Base-by-base conservation (phyloP, 495 filamentous ascomycete genomes). In the Penicillium nucicola region DNA sequence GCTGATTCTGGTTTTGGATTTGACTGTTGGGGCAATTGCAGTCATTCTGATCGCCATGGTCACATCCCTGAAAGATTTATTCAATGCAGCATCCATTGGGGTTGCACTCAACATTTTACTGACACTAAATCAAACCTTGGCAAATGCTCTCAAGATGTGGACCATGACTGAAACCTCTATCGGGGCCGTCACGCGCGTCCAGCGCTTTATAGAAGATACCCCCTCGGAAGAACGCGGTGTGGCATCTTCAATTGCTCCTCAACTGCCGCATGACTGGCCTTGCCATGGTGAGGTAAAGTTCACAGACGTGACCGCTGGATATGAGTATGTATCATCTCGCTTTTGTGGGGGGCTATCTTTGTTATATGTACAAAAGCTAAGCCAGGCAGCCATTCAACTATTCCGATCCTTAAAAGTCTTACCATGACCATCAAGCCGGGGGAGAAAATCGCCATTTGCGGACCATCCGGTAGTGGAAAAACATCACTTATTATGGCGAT, bases 51-150 rank as follows among this genome's bases (percentile, higher is more conserved):
- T 82, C 0, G 62, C 69, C 3, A 58, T 84, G 4, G 74, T 87
- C 4, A 46, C 56, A 12, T 23, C 34, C 3, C 22, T 41, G 2
- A 18, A 25, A 17, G 20, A 31, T 15, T 20, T 20, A 2, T 49
- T 53, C 41, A 57, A 23, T 38, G 42, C 45, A 5, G 55, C 45
- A 2, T 17, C 20, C 10, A 32, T 57, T 12, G 87, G 87, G 2
- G 87, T 90, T 39, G 81, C 84, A 1, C 59, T 90, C 35, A 68
- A 68, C 62, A 38, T 85, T 84, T 52, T 78, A 77, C 3, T 75
- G 79, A 38, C 43, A 1, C 71, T 75, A 75, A 82, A 51, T 84
- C 77, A 54, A 71, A 76, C 3, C 41, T 50, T 47, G 60, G 68
- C 25, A 15, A 10, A 51, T 10, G 50, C 72, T 12, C 65, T 78